Conservation (phyloP, 73 alveolate species). For the Durusdinium trenchii region DNA sequence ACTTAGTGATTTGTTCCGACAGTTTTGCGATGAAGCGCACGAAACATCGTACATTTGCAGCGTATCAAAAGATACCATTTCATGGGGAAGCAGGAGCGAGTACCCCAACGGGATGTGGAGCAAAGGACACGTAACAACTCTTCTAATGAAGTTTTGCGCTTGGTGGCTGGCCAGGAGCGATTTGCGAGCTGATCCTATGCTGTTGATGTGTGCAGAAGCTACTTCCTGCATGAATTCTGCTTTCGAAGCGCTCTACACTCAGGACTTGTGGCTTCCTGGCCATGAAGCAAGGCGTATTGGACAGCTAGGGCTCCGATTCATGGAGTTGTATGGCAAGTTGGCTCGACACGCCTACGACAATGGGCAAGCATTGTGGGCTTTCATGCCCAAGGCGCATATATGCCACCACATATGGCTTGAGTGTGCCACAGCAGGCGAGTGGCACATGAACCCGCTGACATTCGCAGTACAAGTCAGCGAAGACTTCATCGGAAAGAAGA, state of each 20-base stretch:
- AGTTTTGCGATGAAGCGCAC: neutral
- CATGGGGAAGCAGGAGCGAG: neutral
- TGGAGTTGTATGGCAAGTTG: neutral
- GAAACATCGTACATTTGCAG: neutral
- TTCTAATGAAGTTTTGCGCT: neutral
- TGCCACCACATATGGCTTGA: neutral
- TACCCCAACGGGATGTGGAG: constrained; percentile 10
- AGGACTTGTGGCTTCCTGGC: neutral
- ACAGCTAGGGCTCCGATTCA: neutral
- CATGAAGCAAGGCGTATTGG: neutral
- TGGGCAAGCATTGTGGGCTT: neutral
- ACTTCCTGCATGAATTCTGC: neutral
- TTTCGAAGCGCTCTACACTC: neutral
- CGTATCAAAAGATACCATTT: neutral
- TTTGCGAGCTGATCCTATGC: neutral
- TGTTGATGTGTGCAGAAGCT: neutral
- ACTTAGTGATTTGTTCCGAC: neutral
- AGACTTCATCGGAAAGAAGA: neutral
- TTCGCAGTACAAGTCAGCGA: neutral
- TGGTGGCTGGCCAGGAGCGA: neutral
- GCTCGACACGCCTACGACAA: neutral
- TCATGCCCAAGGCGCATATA: neutral
- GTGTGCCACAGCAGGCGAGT: no score
- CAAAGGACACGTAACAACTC: neutral
- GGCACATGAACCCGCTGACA: neutral